Evolutionary conservation across 2,329 filamentous ascomycete genomes (phyloP).

Genomic region (Colletotrichum sp.): DNA sequence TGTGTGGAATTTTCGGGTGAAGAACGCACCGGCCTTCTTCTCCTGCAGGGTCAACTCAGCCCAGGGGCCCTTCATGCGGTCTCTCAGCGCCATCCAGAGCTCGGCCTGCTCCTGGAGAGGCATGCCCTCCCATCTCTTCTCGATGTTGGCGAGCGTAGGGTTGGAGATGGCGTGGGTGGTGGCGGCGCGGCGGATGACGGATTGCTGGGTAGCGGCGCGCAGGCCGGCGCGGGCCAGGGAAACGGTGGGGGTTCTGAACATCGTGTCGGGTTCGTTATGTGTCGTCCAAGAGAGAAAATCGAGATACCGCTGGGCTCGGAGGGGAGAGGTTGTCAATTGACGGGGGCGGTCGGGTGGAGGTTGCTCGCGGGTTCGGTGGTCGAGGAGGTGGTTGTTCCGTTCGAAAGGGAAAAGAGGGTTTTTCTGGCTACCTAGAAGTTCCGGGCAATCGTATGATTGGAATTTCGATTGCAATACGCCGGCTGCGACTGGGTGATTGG

Average conservation of each 20-base stretch:
- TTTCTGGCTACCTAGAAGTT: slow-evolving; percentile 22
- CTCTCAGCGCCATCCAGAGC: slow-evolving; percentile 96
- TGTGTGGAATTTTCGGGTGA: background rate
- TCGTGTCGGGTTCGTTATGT: slow-evolving; percentile 33
- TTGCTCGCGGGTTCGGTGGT: background rate
- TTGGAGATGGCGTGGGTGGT: slow-evolving; percentile 95
- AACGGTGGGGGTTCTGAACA: slow-evolving; percentile 61
- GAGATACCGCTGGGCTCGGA: slow-evolving; percentile 22
- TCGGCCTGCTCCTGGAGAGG: slow-evolving; percentile 99
- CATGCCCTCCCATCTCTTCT: slow-evolving; percentile 99
- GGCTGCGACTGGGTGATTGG: slow-evolving; percentile 15
- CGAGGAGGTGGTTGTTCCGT: slow-evolving; percentile 3
- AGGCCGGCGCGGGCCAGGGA: slow-evolving; percentile 56
- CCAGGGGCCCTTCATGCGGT: slow-evolving; percentile 99
- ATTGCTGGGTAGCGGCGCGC: slow-evolving; percentile 37
- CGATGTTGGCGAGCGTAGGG: slow-evolving; percentile 95
- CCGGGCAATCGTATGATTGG: slow-evolving; percentile 23
- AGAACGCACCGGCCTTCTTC: slow-evolving; percentile 95
- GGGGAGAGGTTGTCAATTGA: slow-evolving; percentile 33
- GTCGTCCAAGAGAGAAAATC: slow-evolving; percentile 17
- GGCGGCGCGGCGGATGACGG: slow-evolving; percentile 57
- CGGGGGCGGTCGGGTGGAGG: background rate
- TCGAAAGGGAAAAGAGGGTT: slow-evolving; percentile 22
- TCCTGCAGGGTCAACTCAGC: slow-evolving; percentile 92
- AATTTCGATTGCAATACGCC: slow-evolving; percentile 22